A percentile compares a stretch with the other conserved stretches of the same genome.
These are phyloP conservation scores for Salmacisia buchloeana DNA, from an alignment of 1,284 basidiomycete species.

Conservation along the genomic window DNA sequence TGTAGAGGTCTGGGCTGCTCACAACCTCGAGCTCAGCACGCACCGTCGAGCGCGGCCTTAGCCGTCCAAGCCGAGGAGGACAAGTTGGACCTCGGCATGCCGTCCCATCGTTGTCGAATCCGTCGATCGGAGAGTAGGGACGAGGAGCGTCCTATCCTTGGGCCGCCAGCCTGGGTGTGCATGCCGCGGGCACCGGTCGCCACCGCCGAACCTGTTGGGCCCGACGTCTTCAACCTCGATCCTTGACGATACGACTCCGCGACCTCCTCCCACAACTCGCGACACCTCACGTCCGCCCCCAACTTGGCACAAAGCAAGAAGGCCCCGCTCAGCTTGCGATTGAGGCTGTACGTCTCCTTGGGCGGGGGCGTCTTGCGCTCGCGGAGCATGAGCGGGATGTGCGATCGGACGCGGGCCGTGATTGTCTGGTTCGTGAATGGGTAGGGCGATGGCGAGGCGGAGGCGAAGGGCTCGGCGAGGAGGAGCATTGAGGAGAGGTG, in stretches of 20 bases:
- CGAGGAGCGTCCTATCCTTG: background rate
- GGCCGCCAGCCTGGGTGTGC: background rate
- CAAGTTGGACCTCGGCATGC: no score
- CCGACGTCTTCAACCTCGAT: background rate
- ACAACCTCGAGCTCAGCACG: no score
- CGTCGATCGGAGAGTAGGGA: background rate
- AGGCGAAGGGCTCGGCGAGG: conserved; percentile 73
- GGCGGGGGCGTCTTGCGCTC: conserved; percentile 88
- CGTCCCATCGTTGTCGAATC: conserved; percentile 2
- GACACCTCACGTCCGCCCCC: conserved; percentile 69
- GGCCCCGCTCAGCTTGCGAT: conserved; percentile 87
- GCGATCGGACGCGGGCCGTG: conserved; percentile 67
- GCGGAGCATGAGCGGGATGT: conserved; percentile 85
- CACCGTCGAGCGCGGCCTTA: no score
- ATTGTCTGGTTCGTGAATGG: conserved; percentile 65
- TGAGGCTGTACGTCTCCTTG: conserved; percentile 86
- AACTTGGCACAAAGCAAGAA: conserved; percentile 84
- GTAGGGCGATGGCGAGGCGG: conserved; percentile 60
- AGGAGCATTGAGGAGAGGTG: conserved; percentile 74
- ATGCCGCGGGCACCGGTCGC: background rate
- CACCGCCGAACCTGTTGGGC: background rate
- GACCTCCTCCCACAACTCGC: conserved; percentile 53
- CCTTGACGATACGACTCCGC: conserved; percentile 14
- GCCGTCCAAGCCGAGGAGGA: no score
- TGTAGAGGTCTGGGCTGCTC: no score